Conservation (phyloP, 1,139 yeast species). For the Meyerozyma athensensis region DNA sequence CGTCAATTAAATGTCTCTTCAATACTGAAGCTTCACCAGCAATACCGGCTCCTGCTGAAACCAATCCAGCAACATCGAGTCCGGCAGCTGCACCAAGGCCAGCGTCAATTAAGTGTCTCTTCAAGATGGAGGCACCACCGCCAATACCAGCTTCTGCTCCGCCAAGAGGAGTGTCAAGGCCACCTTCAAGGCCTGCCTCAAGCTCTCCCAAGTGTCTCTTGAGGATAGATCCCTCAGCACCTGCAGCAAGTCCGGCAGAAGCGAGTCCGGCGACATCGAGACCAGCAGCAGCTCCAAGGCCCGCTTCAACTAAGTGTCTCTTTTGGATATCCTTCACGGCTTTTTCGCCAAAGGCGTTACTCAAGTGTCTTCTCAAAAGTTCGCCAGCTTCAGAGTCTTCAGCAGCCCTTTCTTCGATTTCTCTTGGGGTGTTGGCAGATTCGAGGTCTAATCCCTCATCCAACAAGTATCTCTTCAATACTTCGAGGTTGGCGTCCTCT, state of each 20-base stretch:
- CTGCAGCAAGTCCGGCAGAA: slow-evolving; percentile 8
- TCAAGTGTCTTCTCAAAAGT: slow-evolving; percentile 2
- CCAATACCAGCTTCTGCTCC: slow-evolving; percentile 9
- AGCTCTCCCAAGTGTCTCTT: slow-evolving; percentile 9
- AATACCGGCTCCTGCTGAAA: neutral
- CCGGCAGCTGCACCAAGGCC: slow-evolving; percentile 11
- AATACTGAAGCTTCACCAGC: slow-evolving; percentile 2
- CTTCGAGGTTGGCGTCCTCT: neutral
- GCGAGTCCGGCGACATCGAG: slow-evolving; percentile 8
- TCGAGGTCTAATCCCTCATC: slow-evolving; percentile 1
- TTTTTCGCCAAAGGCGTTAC: slow-evolving; percentile 1
- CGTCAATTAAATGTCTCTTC: slow-evolving; percentile 4
- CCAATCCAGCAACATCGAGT: neutral
- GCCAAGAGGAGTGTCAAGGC: slow-evolving; percentile 5
- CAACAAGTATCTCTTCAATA: neutral
- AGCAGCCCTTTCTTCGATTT: neutral
- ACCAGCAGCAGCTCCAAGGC: slow-evolving; percentile 12
- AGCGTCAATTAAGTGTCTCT: slow-evolving; percentile 14
- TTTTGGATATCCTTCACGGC: slow-evolving; percentile 11
- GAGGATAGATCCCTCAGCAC: slow-evolving; percentile 6
- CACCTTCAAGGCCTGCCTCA: slow-evolving; percentile 7
- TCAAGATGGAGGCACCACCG: slow-evolving; percentile 10
- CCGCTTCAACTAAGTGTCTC: slow-evolving; percentile 14
- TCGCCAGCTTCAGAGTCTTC: neutral
- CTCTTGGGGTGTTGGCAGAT: neutral